Percentiles rank a stretch among this genome's conserved stretches.
Evolutionary conservation across 2,329 filamentous ascomycete species (phyloP).

Genomic region (Talaromyces sp.): DNA sequence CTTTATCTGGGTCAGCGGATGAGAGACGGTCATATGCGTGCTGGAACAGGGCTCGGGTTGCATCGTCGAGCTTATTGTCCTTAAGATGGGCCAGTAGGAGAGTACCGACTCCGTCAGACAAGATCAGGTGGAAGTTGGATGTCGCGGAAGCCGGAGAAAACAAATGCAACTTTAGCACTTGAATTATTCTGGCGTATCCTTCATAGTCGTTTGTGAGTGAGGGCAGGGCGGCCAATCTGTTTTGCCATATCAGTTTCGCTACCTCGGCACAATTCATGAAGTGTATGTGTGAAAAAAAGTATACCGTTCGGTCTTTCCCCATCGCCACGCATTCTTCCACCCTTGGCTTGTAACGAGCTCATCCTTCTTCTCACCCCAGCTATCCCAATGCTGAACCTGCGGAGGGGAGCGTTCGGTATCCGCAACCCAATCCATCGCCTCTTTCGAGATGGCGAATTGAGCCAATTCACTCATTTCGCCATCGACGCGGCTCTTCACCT

Average conservation of each 20-base stretch:
- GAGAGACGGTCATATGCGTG: conserved; percentile 26
- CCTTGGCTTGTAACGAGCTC: conserved; percentile 64
- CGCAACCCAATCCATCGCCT: conserved; percentile 29
- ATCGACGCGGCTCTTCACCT: neutral
- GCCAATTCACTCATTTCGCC: neutral
- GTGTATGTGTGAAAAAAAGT: neutral
- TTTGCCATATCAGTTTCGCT: neutral
- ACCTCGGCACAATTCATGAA: neutral
- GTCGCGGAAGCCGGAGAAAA: conserved; percentile 17
- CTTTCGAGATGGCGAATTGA: neutral
- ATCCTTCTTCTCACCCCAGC: conserved; percentile 59
- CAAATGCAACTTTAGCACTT: conserved; percentile 25
- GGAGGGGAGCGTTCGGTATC: conserved; percentile 66
- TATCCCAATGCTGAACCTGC: conserved; percentile 58
- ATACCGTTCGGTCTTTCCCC: conserved; percentile 32
- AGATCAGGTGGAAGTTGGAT: conserved; percentile 6
- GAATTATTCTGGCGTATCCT: conserved; percentile 23
- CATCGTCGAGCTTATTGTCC: conserved; percentile 12
- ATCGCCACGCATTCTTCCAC: conserved; percentile 50
- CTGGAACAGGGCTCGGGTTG: conserved; percentile 25
- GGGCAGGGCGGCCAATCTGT: neutral
- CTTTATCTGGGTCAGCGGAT: conserved; percentile 31
- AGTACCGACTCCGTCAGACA: conserved; percentile 2
- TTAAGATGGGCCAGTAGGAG: conserved; percentile 1
- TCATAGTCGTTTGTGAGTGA: conserved; percentile 1